These are phyloP conservation scores for Mortierella antarctica DNA, from an alignment of 192 early-diverging fungal species.

Conservation along the genomic window DNA sequence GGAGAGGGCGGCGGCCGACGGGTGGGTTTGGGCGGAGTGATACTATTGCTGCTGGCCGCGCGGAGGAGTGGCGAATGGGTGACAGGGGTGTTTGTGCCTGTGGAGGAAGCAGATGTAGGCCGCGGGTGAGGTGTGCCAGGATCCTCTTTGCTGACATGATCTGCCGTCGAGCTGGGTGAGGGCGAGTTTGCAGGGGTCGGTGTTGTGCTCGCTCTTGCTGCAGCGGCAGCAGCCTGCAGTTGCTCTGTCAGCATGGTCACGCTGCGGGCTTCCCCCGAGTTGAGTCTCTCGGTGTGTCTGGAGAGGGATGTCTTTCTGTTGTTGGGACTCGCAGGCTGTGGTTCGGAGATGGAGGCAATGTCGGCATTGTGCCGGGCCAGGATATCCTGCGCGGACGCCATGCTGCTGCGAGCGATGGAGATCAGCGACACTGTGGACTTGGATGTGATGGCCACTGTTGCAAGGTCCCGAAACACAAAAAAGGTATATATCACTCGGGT, in stretches of 20 bases:
- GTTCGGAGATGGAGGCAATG: conserved; percentile 20
- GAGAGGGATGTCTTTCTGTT: conserved; percentile 13
- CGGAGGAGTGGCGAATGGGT: conserved; percentile 26
- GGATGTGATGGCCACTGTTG: conserved; percentile 23
- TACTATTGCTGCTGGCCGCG: conserved; percentile 2
- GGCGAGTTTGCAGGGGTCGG: not conserved
- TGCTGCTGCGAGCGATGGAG: conserved; percentile 1
- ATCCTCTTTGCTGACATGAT: conserved; percentile 1
- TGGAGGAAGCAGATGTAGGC: conserved; percentile 2
- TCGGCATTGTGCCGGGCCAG: conserved; percentile 22
- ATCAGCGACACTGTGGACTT: conserved; percentile 17
- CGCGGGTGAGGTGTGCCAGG: conserved; percentile 6
- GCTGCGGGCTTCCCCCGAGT: conserved; percentile 5
- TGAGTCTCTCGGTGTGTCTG: conserved; percentile 11
- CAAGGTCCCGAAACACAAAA: no score
- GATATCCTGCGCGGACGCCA: conserved; percentile 28
- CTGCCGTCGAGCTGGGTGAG: not conserved
- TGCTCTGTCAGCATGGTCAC: conserved; percentile 41
- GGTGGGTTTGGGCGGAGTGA: conserved; percentile 21
- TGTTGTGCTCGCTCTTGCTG: not conserved
- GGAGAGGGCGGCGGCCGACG: conserved; percentile 28
- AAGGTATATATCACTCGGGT: no score
- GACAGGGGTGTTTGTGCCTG: conserved; percentile 12
- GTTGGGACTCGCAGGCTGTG: conserved; percentile 1
- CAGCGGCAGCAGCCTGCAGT: conserved; percentile 22